Base-by-base conservation (phyloP, 306 rosid species). In the Erythrophleum fordii region DNA sequence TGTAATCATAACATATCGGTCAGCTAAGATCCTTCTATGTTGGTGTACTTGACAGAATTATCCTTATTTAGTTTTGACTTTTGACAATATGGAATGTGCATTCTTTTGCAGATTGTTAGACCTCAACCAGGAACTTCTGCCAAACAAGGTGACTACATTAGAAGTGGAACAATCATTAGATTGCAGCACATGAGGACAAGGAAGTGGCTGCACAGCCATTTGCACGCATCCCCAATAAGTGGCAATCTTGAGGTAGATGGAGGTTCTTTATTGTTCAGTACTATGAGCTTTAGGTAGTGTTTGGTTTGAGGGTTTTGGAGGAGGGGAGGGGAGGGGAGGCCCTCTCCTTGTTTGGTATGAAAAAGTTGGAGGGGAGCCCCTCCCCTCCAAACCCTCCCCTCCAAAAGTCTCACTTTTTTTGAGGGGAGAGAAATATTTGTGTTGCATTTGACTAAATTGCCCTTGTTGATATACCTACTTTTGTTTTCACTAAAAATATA, bases 121-220 rank as follows among this genome's bases (percentile, higher is more conserved):
- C 95, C 98, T 82, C 48, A 83, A 85, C 89, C 72, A 1, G 97
- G 79, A 77, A 83, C 94, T 61, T 48, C 86, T 81, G 94, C 93
- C 69, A 96, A 92, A 88, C 99, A 96, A 92, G 99, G 99, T 0
- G 93, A 93, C 58, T 6, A 89, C 68, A 93, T 96, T 82, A 81
- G 76, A 66, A 87, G 91, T 80, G 99, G 98, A 69, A 88, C 99
- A 20, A 85, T 93, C 39, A 77, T 96, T 83, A 96, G 92, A 87
- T 77, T 96, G 77, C 98, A 96, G 81, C 99, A 96, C 88, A 96
- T 92, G 99, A 89, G 78, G 79, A 96, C 99, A 10, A 93, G 97
- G 90, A 96, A 91, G 87, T 96, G 99, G 99, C 86, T 96, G 81
- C 99, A 96, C 89, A 96, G 98, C 83, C 99, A 96, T 86, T 75